A percentile compares a stretch with the other conserved stretches of the same genome.
Conservation (phyloP, 2,329 filamentous ascomycete genomes). For the Colletotrichum limetticola region DNA sequence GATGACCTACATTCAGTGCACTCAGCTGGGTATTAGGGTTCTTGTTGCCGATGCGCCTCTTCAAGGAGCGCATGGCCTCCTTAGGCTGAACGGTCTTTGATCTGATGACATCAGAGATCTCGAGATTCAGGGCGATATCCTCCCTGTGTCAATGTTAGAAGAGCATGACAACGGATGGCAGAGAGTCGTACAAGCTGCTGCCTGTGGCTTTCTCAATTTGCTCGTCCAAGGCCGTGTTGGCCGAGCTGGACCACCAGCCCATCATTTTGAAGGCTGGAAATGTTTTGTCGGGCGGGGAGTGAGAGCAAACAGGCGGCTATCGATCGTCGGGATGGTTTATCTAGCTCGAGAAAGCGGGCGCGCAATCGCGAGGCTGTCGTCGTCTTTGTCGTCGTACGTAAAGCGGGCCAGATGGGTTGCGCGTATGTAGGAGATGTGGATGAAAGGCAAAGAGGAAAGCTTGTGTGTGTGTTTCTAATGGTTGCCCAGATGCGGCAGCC, state of each 20-base stretch:
- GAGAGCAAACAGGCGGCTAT: constrained; percentile 13
- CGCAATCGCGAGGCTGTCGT: constrained; percentile 7
- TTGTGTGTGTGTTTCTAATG: constrained; percentile 17
- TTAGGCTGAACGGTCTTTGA: constrained; percentile 98
- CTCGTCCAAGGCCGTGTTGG: constrained; percentile 91
- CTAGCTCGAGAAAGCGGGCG: neutral
- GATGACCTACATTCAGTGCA: constrained; percentile 79
- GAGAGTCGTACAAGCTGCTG: constrained; percentile 82
- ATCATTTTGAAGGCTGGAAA: constrained; percentile 66
- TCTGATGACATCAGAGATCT: constrained; percentile 97
- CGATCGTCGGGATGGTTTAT: constrained; percentile 3
- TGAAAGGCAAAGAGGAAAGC: constrained; percentile 15
- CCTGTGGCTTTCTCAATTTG: constrained; percentile 96
- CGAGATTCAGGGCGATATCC: constrained; percentile 96
- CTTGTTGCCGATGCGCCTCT: constrained; percentile 93
- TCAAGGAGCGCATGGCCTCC: constrained; percentile 97
- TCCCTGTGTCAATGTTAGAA: constrained; percentile 67
- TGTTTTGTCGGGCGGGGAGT: constrained; percentile 22
- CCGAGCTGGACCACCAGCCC: constrained; percentile 96
- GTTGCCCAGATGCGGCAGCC: constrained; percentile 25
- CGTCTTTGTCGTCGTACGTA: constrained; percentile 9
- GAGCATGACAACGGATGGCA: constrained; percentile 4
- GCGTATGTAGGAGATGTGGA: constrained; percentile 24
- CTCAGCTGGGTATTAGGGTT: constrained; percentile 97
- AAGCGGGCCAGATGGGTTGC: constrained; percentile 7